Evolutionary conservation across 2,329 filamentous ascomycete genomes (phyloP), one percentile per base, ranked within the genome.

Genomic region (Madurella fahalii): DNA sequence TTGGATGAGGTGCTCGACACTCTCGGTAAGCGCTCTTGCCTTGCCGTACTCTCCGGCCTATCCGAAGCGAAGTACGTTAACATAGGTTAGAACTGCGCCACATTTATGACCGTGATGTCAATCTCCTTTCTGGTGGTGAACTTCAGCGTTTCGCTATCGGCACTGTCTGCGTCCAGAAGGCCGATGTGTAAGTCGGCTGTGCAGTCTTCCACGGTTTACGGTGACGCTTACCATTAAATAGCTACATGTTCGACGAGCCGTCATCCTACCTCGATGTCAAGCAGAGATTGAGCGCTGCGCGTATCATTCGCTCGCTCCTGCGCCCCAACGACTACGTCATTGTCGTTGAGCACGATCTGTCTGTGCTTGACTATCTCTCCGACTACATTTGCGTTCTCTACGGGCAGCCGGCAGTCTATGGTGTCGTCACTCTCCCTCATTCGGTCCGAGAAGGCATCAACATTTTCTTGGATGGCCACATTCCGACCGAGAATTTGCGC

Each of bases 181-280:
- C 93, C 64, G 94, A 99, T 71, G 90, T 95, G 77, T 84, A 77
- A 68, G 79, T 69, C 46, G 17, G 20, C 34, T 18, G n/a, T 7
- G 39, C 39, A 13, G 31, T 20, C 9, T 30, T 30, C 2, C 34
- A 34, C 9, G 16, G 13, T 40, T 40, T 39, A 16, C n/a, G 15
- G 34, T 46, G 8, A 2, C 31, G 32, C 52, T 54, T 62, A 83
- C 77, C 20, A 15, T 43, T 17, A 13, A 13, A 7, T 30, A 66
- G 64, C 11, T 99, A 99, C 81, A 97, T 99, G 94, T 99, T 99
- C 68, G 94, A 99, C 73, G 94, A 99, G 78, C 95, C 95, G 16
- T 97, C 93, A 40, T 99, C 94, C 39, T 99, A 96, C 74, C 83
- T 99, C 55, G 95, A 99, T 87, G 94, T 99, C 70, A 97, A 97